Evolutionary conservation across 192 early-diverging fungal species (phyloP).

Genomic region (Piromyces finnis): DNA sequence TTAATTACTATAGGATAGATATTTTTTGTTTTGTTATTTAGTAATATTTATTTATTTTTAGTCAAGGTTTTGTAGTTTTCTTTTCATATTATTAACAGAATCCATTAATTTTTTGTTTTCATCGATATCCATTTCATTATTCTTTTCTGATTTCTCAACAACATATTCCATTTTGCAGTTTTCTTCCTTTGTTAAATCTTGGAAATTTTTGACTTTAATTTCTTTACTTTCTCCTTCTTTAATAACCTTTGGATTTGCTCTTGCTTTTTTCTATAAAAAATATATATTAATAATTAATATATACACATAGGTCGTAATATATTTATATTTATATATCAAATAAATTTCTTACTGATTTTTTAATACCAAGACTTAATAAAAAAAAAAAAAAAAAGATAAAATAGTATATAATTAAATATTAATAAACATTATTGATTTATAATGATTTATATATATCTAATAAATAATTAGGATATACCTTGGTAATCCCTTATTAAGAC

Average conservation of each 20-base stretch:
- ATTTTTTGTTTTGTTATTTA: too few relatives aligned
- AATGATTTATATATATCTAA: too few relatives aligned
- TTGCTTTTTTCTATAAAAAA: not conserved
- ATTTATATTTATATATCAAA: too few relatives aligned
- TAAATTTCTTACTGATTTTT: not conserved
- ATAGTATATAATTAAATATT: too few relatives aligned
- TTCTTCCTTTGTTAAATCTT: not conserved
- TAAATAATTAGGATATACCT: conserved; percentile 6
- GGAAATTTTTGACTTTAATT: not conserved
- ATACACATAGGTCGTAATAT: too few relatives aligned
- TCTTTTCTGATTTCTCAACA: not conserved
- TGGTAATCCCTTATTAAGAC: conserved; percentile 74
- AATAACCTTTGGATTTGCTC: not conserved
- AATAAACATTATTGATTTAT: too few relatives aligned
- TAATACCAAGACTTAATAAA: not conserved
- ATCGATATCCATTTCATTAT: too few relatives aligned
- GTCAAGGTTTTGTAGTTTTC: too few relatives aligned
- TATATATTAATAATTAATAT: not conserved
- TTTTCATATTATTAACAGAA: not conserved
- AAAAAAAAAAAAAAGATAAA: too few relatives aligned
- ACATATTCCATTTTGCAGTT: not conserved
- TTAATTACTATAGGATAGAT: too few relatives aligned
- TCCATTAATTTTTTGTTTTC: not conserved
- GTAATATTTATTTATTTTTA: too few relatives aligned
- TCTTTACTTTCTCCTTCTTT: not conserved